Base-by-base conservation (phyloP, 441 rosid species). In the Syzygium syzygioides region DNA sequence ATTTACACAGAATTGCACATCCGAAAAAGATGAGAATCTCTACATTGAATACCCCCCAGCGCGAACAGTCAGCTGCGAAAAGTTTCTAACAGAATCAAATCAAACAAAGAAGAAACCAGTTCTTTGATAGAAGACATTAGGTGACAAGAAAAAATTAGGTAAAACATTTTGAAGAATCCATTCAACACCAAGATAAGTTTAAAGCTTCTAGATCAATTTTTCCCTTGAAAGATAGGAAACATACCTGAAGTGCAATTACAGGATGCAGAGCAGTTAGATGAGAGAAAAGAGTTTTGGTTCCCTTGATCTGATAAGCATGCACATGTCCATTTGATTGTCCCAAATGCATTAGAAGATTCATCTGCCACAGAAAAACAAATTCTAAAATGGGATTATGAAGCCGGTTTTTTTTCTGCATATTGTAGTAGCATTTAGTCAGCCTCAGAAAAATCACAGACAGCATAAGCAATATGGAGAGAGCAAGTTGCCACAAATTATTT, bases 201-300 rank as follows among this genome's bases (percentile, higher is more conserved):
- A 66, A 87, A 86, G 60, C 50, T 88, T 85, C 79, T 76, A 23
- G 83, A 86, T 68, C 34, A 87, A 23, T 23, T 41, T 62, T 66
- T 48, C 85, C 87, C 86, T 23, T 55, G n/a, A 87, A 55, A 85
- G 68, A 84, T 50, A 60, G 88, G 86, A 41, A 84, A 54, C 88
- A 86, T 93, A 95, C 99, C 99, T 89, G 94, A 94, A 91, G 79
- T 95, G 92, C 99, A 98, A 90, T 95, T 91, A 91, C 99, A 98
- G 90, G 97, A 95, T 62, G 93, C 87, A 48, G 97, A 94, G 93
- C 99, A 98, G 92, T 95, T 96, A 32, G 93, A 94, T 92, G 87
- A 92, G 55, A 92, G 87, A 90, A 93, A 88, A 90, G 86, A 89
- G 87, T 92, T 93, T 91, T 91, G 93, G 89, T 94, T 92, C 87